A percentile compares a stretch with the other conserved stretches of the same genome.
phyloP scores from a whole-genome alignment of 75 land plant species.

The Sequoiadendron giganteum region DNA sequence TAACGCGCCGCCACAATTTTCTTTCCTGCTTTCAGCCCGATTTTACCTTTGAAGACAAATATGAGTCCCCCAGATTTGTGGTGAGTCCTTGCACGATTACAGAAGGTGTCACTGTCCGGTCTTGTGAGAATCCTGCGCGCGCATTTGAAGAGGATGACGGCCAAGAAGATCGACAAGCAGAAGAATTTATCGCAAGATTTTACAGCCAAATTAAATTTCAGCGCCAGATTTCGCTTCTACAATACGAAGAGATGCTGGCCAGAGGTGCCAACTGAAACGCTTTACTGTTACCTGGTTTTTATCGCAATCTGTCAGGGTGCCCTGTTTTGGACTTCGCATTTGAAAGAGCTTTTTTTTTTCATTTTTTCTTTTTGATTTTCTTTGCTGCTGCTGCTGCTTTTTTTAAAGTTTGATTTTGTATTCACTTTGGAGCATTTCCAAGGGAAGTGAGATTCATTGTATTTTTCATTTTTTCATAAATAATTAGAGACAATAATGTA shows the following conservation, averaged over 20 bases:
- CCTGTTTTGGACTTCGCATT: no score
- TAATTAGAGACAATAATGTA: no score
- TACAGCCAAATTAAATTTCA: slow-evolving; percentile 25
- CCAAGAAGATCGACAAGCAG: slow-evolving; percentile 29
- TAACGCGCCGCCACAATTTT: slow-evolving; percentile 9
- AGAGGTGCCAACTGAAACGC: slow-evolving; percentile 10
- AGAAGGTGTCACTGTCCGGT: not conserved
- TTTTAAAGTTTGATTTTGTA: no score
- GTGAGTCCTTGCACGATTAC: not conserved
- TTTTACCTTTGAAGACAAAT: not conserved
- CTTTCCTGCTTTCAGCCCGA: slow-evolving; percentile 12
- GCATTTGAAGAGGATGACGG: not conserved
- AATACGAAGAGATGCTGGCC: slow-evolving; percentile 26
- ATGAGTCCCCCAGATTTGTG: slow-evolving; percentile 8
- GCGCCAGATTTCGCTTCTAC: slow-evolving; percentile 17
- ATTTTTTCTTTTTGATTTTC: no score
- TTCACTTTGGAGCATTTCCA: no score
- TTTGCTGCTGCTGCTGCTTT: no score
- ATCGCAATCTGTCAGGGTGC: no score
- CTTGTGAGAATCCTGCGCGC: not conserved
- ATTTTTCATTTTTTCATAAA: no score
- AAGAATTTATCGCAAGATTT: slow-evolving; percentile 38
- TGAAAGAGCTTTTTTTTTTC: no score
- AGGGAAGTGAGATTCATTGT: no score
- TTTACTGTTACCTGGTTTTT: not conserved